Evolutionary conservation across 1,284 basidiomycete species (phyloP).

Genomic region (Leccinum pachyderme): DNA sequence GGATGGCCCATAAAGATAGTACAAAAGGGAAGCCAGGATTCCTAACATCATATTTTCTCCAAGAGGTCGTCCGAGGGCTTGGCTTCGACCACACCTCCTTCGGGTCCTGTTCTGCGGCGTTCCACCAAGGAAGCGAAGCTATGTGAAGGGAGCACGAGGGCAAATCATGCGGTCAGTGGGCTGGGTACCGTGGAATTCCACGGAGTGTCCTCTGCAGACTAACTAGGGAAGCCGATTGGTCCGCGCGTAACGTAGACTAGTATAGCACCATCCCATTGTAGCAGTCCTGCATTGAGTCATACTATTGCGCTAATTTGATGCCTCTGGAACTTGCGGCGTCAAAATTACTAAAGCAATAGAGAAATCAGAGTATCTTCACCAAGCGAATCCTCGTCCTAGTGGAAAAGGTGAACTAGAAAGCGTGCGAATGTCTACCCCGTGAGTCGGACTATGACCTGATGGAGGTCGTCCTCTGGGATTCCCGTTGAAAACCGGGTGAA

Average conservation of each 20-base stretch:
- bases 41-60: conserved; percentile 7
- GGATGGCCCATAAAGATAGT: conserved; percentile 5
- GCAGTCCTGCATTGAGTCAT: neutral
- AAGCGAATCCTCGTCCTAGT: neutral
- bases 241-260: conserved; percentile 5
- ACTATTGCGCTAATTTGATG: neutral
- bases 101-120: conserved; percentile 19
- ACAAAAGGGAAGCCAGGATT: conserved; percentile 4
- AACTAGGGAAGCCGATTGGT: neutral
- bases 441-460: conserved; percentile 11
- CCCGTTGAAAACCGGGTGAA: conserved; percentile 15
- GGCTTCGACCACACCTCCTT: conserved; percentile 23
- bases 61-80: conserved; percentile 8
- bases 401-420: neutral
- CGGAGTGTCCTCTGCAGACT: conserved; percentile 15
- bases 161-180: conserved; percentile 15
- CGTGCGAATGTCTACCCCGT: conserved; percentile 6
- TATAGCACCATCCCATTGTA: conserved; percentile 1
- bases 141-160: conserved; percentile 15
- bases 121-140: conserved; percentile 19
- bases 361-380: neutral
- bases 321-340: neutral
- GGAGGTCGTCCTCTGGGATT: conserved; percentile 5
- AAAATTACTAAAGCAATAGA: conserved; percentile 3
- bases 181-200: conserved; percentile 22